Conservation (phyloP, 352 stramenopile species). For the Globisporangium paroecandrum region DNA sequence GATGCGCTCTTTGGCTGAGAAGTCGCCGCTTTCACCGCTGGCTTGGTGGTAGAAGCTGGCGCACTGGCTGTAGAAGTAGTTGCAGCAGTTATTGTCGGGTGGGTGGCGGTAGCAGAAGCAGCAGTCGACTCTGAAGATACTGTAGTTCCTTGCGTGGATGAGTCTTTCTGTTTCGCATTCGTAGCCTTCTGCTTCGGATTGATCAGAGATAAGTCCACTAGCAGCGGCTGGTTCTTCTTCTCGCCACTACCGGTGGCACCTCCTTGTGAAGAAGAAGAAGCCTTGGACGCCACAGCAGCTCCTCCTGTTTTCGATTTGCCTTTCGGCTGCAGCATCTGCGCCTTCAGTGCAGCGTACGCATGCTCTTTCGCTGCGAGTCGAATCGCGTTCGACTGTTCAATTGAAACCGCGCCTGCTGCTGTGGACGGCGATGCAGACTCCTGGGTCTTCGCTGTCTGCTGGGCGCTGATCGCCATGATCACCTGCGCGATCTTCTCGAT, state of each 20-base stretch:
- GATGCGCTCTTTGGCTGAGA: background rate
- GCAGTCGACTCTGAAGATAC: background rate
- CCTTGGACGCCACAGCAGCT: conserved; percentile 14
- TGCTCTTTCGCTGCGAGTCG: conserved; percentile 38
- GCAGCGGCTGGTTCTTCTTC: conserved; percentile 21
- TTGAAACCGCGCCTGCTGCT: conserved; percentile 5
- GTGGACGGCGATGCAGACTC: background rate
- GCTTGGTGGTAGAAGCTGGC: conserved; percentile 8
- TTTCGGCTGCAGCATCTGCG: conserved; percentile 47
- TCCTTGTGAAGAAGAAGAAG: background rate
- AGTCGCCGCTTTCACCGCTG: background rate
- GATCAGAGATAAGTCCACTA: conserved; percentile 18
- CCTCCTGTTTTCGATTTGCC: conserved; percentile 25
- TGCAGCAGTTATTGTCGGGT: conserved; percentile 18
- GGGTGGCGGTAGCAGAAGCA: conserved; percentile 5
- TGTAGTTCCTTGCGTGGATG: background rate
- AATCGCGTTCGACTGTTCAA: conserved; percentile 13
- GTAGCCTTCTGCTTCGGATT: conserved; percentile 5
- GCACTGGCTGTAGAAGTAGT: conserved; percentile 3
- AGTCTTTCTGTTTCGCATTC: background rate
- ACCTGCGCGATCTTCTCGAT: conserved; percentile 53
- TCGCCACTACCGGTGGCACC: background rate
- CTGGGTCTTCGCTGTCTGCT: conserved; percentile 8
- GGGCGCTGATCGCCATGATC: conserved; percentile 19
- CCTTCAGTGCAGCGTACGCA: conserved; percentile 59